Base-by-base conservation (phyloP, 768 basidiomycete genomes). In the Dacryopinax spathularia region DNA sequence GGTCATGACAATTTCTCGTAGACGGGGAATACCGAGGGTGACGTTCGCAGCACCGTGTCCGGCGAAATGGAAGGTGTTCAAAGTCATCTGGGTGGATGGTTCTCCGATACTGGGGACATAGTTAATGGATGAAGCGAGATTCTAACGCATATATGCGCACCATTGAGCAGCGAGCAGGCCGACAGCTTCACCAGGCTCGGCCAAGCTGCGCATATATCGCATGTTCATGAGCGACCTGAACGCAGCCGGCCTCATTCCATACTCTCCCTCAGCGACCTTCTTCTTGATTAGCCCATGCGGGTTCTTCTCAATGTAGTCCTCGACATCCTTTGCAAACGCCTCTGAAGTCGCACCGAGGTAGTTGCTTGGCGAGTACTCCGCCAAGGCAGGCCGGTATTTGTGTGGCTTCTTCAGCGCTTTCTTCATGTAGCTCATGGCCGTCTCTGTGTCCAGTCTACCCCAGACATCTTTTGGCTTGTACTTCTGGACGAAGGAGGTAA, bases 51-150 rank as follows among this genome's bases (percentile, higher is more conserved):
- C 96, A 75, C 96, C 95, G 71, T 98, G 96, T 67, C 95, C 95
- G 68, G 96, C 96, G 70, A 99, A 94, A 78, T 99, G 96, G 84
- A 99, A 99, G 13, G 96, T 99, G 73, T 99, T 99, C 66, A 99
- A 77, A 9, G 96, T 99, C 96, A 99, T 99, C 73, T 99, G 96
- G 0, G 96, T 99, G 16, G 96, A 99, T 3, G 96, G 96, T 74
- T 99, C 96, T 61, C 96, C 96, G 41, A 99, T 84, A 76, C 96
- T 98, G 65, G 7, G 62, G 59, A 34, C 9, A 6, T 62, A 61
- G 56, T 62, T 62, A n/a, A 43, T 61, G 36, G n/a, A 66, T 27
- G 22, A 22, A 44, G 6, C 5, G n/a, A 43, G 60, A n/a, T 31
- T 18, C 61, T 62, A 10, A 44, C 43, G 29, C 59, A 27, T 37